Percentiles rank a stretch among this genome's conserved stretches.
Conservation (phyloP, 768 basidiomycete genomes). For the Lentinula lateritia region DNA sequence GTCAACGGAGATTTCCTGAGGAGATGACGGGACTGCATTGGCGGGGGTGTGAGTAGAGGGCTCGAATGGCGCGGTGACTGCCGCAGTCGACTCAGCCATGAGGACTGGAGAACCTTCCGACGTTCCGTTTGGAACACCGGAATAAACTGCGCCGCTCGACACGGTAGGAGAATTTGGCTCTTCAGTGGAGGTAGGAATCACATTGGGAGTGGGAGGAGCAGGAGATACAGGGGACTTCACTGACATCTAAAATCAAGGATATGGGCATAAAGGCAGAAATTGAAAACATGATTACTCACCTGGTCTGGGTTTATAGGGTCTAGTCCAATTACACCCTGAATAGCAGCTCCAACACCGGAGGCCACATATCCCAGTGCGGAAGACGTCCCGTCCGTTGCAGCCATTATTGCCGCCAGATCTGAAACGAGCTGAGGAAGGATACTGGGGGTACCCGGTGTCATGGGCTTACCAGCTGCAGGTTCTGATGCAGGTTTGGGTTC, state of each 20-base stretch:
- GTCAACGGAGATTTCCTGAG: constrained; percentile 4
- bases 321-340: constrained; percentile 30
- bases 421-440: constrained; percentile 27
- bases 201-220: not conserved
- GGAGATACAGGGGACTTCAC: constrained; percentile 13
- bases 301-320: constrained; percentile 32
- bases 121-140: constrained; percentile 5
- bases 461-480: constrained; percentile 4
- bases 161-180: constrained; percentile 16
- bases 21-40: constrained; percentile 6
- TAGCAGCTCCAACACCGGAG: constrained; percentile 33
- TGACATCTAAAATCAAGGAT: constrained; percentile 10
- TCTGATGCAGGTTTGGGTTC: constrained; percentile 8
- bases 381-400: constrained; percentile 31
- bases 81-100: not conserved
- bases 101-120: not conserved
- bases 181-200: not conserved
- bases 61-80: constrained; percentile 1
- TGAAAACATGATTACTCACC: constrained; percentile 14
- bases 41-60: constrained; percentile 17
- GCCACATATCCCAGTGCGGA: constrained; percentile 33
- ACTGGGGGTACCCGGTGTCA: constrained; percentile 5
- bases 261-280: constrained; percentile 4
- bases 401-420: constrained; percentile 31
- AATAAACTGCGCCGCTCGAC: constrained; percentile 12